A percentile compares a stretch with the other conserved stretches of the same genome.
These are phyloP conservation scores for Eimeria acervulina DNA, from an alignment of 169 alveolate genomes.

Conservation along the genomic window DNA sequence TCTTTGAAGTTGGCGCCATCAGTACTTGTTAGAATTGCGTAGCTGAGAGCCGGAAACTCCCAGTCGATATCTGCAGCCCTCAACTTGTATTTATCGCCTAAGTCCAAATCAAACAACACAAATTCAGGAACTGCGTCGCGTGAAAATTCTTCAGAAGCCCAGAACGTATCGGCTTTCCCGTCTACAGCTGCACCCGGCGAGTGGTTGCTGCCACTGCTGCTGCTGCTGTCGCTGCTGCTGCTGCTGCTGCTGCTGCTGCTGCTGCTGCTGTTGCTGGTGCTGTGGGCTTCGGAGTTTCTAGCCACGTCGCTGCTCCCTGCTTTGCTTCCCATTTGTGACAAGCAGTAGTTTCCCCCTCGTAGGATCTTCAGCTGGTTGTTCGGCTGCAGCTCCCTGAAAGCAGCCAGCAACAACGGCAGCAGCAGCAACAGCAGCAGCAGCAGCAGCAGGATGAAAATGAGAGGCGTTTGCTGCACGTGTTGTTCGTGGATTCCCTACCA, in stretches of 20 bases:
- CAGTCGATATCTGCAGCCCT: conserved; percentile 90
- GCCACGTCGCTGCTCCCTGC: conserved; percentile 95
- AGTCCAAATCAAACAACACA: conserved; percentile 89
- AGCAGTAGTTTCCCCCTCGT: conserved; percentile 93
- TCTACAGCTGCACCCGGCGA: conserved; percentile 91
- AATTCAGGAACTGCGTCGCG: conserved; percentile 86
- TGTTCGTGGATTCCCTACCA: conserved; percentile 6
- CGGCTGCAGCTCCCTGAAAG: conserved; percentile 92
- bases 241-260: conserved; percentile 57
- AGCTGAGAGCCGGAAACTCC: conserved; percentile 93
- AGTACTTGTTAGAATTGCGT: conserved; percentile 86
- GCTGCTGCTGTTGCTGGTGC: conserved; percentile 87
- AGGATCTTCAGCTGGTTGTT: conserved; percentile 93
- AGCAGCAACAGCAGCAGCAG: conserved; percentile 30
- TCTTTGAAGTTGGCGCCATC: conserved; percentile 88
- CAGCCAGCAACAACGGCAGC: conserved; percentile 4
- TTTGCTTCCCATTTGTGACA: conserved; percentile 91
- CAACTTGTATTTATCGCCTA: conserved; percentile 90
- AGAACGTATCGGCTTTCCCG: conserved; percentile 91
- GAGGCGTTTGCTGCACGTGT: neutral
- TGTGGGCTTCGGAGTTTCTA: conserved; percentile 87
- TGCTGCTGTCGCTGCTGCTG: neutral
- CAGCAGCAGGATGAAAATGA: neutral
- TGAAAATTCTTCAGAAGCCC: conserved; percentile 86
- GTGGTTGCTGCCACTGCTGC: conserved; percentile 43